A percentile compares a stretch with the other conserved stretches of the same genome.
Evolutionary conservation across 2,329 filamentous ascomycete genomes (phyloP).

Genomic region (Onygenales sp.): DNA sequence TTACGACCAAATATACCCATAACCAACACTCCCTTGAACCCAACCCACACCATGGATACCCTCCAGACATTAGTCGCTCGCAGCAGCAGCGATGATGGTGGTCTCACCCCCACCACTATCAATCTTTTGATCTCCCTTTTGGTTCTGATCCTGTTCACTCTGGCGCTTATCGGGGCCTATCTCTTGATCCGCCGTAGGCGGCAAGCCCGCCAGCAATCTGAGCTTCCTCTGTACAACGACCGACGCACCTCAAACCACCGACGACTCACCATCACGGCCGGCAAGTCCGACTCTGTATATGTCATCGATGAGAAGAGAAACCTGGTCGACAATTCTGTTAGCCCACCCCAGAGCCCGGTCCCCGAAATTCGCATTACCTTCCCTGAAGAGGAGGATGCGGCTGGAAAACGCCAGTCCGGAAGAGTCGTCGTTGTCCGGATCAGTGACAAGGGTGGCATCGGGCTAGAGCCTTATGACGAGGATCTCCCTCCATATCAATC

Average conservation of each 20-base stretch:
- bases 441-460: conserved; percentile 74
- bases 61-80: conserved; percentile 43
- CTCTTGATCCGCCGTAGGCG: conserved; percentile 63
- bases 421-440: conserved; percentile 87
- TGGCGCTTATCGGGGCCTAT: conserved; percentile 59
- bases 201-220: conserved; percentile 46
- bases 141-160: conserved; percentile 62
- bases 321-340: conserved; percentile 65
- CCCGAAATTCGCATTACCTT: conserved; percentile 98
- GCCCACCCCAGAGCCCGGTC: conserved; percentile 71
- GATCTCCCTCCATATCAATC: conserved; percentile 78
- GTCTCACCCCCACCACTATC: conserved; percentile 54
- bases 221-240: conserved; percentile 61
- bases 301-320: conserved; percentile 72
- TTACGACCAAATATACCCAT: neutral
- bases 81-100: conserved; percentile 31
- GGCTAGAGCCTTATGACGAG: conserved; percentile 72
- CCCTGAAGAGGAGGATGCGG: conserved; percentile 77
- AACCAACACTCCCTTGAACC: neutral
- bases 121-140: conserved; percentile 73
- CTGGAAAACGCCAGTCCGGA: conserved; percentile 70
- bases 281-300: conserved; percentile 59
- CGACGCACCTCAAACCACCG: conserved; percentile 39
- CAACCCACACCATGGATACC: conserved; percentile 28
- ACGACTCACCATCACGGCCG: conserved; percentile 48